These are phyloP conservation scores for Xylariaceae sp. DNA, from an alignment of 2,329 filamentous ascomycete genomes.

Conservation along the genomic window DNA sequence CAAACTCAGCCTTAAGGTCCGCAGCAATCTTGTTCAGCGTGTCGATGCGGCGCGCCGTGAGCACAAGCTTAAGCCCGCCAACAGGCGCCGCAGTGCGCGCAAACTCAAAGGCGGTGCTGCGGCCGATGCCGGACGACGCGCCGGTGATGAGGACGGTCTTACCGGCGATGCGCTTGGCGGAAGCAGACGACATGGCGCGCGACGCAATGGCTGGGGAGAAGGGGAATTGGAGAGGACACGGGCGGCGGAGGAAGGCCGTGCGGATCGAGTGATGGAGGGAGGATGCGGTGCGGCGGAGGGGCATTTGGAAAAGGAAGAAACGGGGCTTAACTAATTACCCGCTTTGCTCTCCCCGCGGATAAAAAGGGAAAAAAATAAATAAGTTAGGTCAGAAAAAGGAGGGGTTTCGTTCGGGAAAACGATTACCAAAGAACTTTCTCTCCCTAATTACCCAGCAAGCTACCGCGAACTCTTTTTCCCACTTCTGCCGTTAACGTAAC, in stretches of 20 bases:
- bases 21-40: conserved; percentile 69
- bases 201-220: not conserved
- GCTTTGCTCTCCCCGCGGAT: too few species aligned
- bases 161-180: conserved; percentile 80
- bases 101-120: conserved; percentile 81
- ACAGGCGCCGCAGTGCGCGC: conserved; percentile 76
- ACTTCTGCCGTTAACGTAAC: too few species aligned
- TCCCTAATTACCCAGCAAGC: too few species aligned
- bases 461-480: too few species aligned
- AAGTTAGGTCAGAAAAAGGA: too few species aligned
- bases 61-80: conserved; percentile 72
- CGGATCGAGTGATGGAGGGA: conserved; percentile 4
- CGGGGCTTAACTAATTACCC: too few species aligned
- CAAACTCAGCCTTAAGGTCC: conserved; percentile 45
- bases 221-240: not conserved
- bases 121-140: conserved; percentile 88
- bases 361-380: too few species aligned
- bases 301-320: conserved; percentile 6
- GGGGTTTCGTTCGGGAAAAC: too few species aligned
- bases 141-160: conserved; percentile 92
- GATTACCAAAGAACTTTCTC: too few species aligned
- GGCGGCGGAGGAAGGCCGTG: conserved; percentile 7
- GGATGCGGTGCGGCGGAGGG: conserved; percentile 9
- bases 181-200: conserved; percentile 50
- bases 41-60: conserved; percentile 85